Conservation (phyloP, 2,329 filamentous ascomycete species). For the Colletotrichum tropicale region DNA sequence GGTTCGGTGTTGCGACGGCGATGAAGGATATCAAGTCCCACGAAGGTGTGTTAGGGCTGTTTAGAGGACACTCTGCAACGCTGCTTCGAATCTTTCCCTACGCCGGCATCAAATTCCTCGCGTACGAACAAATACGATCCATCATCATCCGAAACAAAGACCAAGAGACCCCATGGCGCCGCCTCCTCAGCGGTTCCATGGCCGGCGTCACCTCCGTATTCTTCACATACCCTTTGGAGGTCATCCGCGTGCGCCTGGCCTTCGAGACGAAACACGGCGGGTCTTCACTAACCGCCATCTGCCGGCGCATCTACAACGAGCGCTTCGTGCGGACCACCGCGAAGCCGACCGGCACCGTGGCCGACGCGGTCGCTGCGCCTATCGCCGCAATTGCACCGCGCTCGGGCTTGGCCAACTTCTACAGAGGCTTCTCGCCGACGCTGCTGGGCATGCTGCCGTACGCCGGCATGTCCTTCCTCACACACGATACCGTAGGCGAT, state of each 20-base stretch:
- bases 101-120: conserved; percentile 95
- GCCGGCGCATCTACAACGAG: conserved; percentile 86
- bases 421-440: conserved; percentile 90
- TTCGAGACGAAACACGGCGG: conserved; percentile 87
- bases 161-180: conserved; percentile 80
- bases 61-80: conserved; percentile 93
- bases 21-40: conserved; percentile 81
- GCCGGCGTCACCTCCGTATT: conserved; percentile 92
- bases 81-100: conserved; percentile 96
- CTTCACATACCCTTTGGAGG: conserved; percentile 93
- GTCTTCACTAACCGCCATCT: conserved; percentile 77
- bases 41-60: conserved; percentile 79
- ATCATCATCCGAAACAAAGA: conserved; percentile 72
- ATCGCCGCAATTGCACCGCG: conserved; percentile 57
- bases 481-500: conserved; percentile 90
- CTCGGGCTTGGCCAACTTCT: conserved; percentile 86
- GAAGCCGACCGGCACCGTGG: conserved; percentile 39
- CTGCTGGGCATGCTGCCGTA: conserved; percentile 96
- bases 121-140: conserved; percentile 93
- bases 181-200: conserved; percentile 74
- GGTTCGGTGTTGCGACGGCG: conserved; percentile 81
- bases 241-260: conserved; percentile 88
- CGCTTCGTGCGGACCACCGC: conserved; percentile 47
- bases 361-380: conserved; percentile 44
- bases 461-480: conserved; percentile 93